These are phyloP conservation scores for Tubosaeta sp. DNA, from an alignment of 768 basidiomycete species.

Conservation along the genomic window DNA sequence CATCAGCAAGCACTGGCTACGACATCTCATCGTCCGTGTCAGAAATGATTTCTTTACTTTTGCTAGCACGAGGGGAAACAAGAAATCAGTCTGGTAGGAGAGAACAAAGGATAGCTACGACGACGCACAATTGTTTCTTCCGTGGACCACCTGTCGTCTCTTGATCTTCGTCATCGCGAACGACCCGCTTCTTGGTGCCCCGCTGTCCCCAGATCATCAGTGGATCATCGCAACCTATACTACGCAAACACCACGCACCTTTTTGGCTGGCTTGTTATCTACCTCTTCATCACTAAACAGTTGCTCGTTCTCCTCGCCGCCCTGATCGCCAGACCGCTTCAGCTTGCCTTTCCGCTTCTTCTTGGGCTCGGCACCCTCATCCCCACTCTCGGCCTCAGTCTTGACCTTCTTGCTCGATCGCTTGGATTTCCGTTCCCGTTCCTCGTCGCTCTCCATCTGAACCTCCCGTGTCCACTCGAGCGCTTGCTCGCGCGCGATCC, in stretches of 20 bases:
- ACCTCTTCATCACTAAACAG: conserved; percentile 71
- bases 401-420: conserved; percentile 52
- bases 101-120: not conserved
- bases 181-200: conserved; percentile 65
- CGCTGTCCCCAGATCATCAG: conserved; percentile 26
- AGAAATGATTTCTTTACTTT: conserved; percentile 83
- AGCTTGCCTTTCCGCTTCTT: conserved; percentile 78
- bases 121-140: conserved; percentile 72
- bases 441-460: conserved; percentile 70
- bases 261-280: conserved; percentile 55
- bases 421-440: conserved; percentile 62
- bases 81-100: not conserved
- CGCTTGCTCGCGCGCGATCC: conserved; percentile 71
- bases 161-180: conserved; percentile 76
- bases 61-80: conserved; percentile 41
- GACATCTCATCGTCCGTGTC: conserved; percentile 86
- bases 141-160: conserved; percentile 58
- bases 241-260: conserved; percentile 40
- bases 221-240: not conserved
- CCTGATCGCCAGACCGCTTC: conserved; percentile 49
- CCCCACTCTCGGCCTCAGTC: conserved; percentile 49
- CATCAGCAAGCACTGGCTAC: conserved; percentile 33
- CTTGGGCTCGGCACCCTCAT: conserved; percentile 55
- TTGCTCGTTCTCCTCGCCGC: conserved; percentile 55
- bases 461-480: conserved; percentile 72